Evolutionary conservation across 768 basidiomycete species (phyloP).

Genomic region (Multifurca ochricompacta): DNA sequence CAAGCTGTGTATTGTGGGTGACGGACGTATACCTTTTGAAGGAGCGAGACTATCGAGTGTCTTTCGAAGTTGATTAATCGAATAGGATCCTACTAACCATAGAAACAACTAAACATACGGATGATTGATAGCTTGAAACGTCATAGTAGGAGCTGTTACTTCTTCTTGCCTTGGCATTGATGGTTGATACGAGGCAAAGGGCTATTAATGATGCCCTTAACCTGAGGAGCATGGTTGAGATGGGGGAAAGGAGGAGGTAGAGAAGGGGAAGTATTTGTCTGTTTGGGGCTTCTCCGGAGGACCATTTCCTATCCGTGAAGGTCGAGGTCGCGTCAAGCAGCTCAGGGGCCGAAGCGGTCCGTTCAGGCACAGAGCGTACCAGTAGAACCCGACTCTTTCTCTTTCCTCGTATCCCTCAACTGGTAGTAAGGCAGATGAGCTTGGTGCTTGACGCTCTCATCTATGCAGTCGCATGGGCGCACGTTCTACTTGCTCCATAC

Average conservation of each 20-base stretch:
- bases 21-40: slow-evolving; percentile 1
- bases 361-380: neutral
- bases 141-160: slow-evolving; percentile 2
- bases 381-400: neutral
- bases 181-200: slow-evolving; percentile 1
- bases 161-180: neutral
- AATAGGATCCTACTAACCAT: neutral
- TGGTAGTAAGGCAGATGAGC: slow-evolving; percentile 27
- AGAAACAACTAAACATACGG: neutral
- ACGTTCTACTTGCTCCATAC: slow-evolving; percentile 77
- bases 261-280: neutral
- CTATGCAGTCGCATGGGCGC: slow-evolving; percentile 44
- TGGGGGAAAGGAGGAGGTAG: neutral
- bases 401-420: neutral
- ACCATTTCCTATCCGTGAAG: neutral
- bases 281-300: neutral
- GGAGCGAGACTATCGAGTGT: slow-evolving; percentile 5
- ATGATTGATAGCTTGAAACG: neutral
- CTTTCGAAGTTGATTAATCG: neutral
- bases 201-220: neutral
- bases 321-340: neutral
- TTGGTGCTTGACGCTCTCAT: slow-evolving; percentile 43
- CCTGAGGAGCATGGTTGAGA: slow-evolving; percentile 1
- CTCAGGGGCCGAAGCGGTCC: neutral
- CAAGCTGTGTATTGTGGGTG: neutral